Evolutionary conservation across 805 yeast genomes (phyloP), one percentile per base, ranked within the genome.

Genomic region (Candida sithepensis): DNA sequence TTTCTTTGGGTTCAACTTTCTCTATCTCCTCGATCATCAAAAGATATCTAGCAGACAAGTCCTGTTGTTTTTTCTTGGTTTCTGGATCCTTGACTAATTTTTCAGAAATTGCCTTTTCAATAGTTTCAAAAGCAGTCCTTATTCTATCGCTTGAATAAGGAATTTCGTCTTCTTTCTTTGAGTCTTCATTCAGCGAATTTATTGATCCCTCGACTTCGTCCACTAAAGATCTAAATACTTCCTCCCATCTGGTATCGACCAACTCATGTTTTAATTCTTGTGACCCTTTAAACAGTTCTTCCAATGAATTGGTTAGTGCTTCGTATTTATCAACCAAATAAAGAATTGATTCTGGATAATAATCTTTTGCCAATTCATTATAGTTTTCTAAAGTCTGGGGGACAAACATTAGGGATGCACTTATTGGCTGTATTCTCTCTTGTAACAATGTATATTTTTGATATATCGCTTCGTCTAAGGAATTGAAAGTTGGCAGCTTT

Each of bases 231-330:
- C 65, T 65, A 51, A 82, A 81, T 2, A 82, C 67, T 21, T 73
- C 73, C 51, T 69, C 65, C 88, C 88, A 84, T 57, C 80, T 72
- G 24, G 66, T 59, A 49, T 80, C 83, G 3, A 84, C 69, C 24
- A 76, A 53, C 38, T 77, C 79, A 3, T 48, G 50, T 54, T 75
- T 75, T 50, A 83, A 64, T 6, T 59, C 64, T 2, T 59, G 59
- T 13, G 79, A 51, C 43, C 76, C 78, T 10, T 56, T 55, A 9
- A 68, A 66, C 42, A 83, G 61, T 46, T 67, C 63, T 18, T 68
- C 60, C 65, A 77, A 73, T 49, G 72, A 70, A 12, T 64, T 64
- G 8, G 70, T 53, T 16, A 81, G 56, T 2, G 54, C 48, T 26
- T 70, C 67, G 50, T 75, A 79, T 44, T 67, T 72, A 5, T 63